Base-by-base conservation (phyloP, 2,329 filamentous ascomycete genomes). In the Diaporthe citriasiana region DNA sequence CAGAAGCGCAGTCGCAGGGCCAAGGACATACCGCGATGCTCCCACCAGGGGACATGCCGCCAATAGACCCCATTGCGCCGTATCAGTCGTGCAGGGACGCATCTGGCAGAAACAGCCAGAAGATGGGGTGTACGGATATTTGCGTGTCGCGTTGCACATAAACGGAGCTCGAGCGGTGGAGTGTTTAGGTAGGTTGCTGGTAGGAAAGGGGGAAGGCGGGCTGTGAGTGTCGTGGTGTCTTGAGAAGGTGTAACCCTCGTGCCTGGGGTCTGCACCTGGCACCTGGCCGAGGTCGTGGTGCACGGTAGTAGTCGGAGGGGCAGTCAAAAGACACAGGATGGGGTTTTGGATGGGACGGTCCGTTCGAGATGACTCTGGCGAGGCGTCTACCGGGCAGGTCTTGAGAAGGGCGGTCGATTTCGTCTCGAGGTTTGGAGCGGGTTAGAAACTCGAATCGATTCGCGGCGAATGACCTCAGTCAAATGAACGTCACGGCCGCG, bases 41-140 rank as follows among this genome's bases (percentile, higher is more conserved):
- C 86, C 93, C 93, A 82, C 90, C 91, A 77, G 93, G 92, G 84
- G 93, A 95, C 85, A 95, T 87, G 84, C 92, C 92, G 87, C 92
- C 91, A 82, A 94, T 87, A 81, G 90, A 88, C 84, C 91, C 91
- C 93, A 95, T 95, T 83, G 82, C 85, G 84, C 84, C 79, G 74
- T 77, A 79, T 81, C 80, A 77, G 78, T 80, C 77, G 78, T 82
- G 80, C 79, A 80, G 80, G 81, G 80, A 82, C 83, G 86, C 86
- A 89, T 88, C 85, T 85, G 87, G 83, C 81, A 68, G n/a, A 50
- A 33, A 80, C 79, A 77, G 79, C 75, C 73, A 70, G 68, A 74
- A 76, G 76, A 63, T 38, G 71, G 70, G 55, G 17, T 73, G 68
- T 47, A 53, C 33, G 25, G 56, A 51, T 51, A 63, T 27, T n/a